Conservation (phyloP, 805 yeast genomes). For the Lipomyces oligophaga region DNA sequence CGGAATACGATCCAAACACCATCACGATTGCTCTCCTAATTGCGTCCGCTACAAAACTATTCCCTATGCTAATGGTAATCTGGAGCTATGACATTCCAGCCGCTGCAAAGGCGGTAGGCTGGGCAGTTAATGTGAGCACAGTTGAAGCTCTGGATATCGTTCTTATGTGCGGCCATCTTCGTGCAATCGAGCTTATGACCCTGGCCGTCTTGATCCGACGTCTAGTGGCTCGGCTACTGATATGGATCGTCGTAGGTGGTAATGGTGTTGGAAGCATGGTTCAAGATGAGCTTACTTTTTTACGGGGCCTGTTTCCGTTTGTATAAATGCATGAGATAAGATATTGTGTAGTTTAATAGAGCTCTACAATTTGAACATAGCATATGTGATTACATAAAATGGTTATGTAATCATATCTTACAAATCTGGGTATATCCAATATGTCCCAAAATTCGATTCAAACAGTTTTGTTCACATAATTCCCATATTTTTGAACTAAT, state of each 20-base stretch:
- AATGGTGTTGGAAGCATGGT: slow-evolving; percentile 1
- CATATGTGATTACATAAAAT: too few relatives aligned
- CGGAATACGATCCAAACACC: slow-evolving; percentile 37
- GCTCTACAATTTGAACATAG: too few relatives aligned
- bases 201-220: slow-evolving; percentile 28
- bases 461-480: too few relatives aligned
- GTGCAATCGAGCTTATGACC: slow-evolving; percentile 35
- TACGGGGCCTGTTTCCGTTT: slow-evolving; percentile 1
- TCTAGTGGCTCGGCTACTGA: slow-evolving; percentile 12
- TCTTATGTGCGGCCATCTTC: slow-evolving; percentile 37
- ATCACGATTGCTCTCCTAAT: slow-evolving; percentile 67
- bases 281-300: slow-evolving; percentile 3
- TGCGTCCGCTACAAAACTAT: slow-evolving; percentile 73
- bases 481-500: too few relatives aligned
- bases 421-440: too few relatives aligned
- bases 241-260: slow-evolving; percentile 11
- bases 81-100: slow-evolving; percentile 93
- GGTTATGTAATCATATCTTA: too few relatives aligned
- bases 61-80: slow-evolving; percentile 88
- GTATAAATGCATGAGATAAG: too few relatives aligned
- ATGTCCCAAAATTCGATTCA: too few relatives aligned
- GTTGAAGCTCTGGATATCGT: slow-evolving; percentile 59
- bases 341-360: too few relatives aligned
- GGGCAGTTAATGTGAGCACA: slow-evolving; percentile 58
- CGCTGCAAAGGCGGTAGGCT: slow-evolving; percentile 55